Percentiles rank a stretch among this genome's conserved stretches.
phyloP scores from a whole-genome alignment of 2,329 filamentous ascomycete species.

The Ceratocystiopsis minuta region DNA sequence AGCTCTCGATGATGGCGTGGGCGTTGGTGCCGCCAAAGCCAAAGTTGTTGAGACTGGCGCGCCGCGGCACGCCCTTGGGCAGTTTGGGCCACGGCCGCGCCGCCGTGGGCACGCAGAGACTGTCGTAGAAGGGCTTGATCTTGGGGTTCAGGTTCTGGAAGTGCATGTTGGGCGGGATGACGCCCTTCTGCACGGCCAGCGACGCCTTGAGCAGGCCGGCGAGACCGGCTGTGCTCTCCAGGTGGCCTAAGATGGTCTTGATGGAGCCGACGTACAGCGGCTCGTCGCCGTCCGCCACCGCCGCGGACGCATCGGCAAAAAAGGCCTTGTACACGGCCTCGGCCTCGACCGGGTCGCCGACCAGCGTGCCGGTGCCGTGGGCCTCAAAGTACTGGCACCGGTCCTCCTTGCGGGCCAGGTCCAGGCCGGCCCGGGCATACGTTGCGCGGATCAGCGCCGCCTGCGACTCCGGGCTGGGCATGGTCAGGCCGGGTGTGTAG shows the following conservation, averaged over 20 bases:
- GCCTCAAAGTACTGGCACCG: conserved; percentile 30
- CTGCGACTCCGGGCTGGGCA: conserved; percentile 30
- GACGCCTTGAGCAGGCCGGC: conserved; percentile 28
- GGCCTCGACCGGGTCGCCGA: conserved; percentile 19
- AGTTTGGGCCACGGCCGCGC: conserved; percentile 18
- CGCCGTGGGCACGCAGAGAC: conserved; percentile 18
- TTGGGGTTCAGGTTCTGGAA: conserved; percentile 22
- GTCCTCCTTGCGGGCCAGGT: conserved; percentile 15
- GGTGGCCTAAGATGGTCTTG: conserved; percentile 30
- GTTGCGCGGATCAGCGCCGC: conserved; percentile 24
- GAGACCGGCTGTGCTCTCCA: conserved; percentile 30
- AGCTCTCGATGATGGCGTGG: conserved; percentile 25
- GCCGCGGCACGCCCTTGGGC: conserved; percentile 18
- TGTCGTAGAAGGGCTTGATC: conserved; percentile 18
- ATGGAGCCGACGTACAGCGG: conserved; percentile 22
- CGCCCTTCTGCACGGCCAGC: conserved; percentile 21
- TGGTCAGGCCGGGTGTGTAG: conserved; percentile 32
- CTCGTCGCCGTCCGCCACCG: not conserved
- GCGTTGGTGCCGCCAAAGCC: conserved; percentile 27
- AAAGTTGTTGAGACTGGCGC: conserved; percentile 27
- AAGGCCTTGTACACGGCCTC: conserved; percentile 25
- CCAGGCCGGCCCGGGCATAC: conserved; percentile 24
- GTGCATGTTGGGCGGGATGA: conserved; percentile 25
- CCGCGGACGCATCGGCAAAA: conserved; percentile 10
- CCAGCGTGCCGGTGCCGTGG: conserved; percentile 21